Conservation (phyloP, 2,329 filamentous ascomycete genomes). For the Hortaea werneckii region DNA sequence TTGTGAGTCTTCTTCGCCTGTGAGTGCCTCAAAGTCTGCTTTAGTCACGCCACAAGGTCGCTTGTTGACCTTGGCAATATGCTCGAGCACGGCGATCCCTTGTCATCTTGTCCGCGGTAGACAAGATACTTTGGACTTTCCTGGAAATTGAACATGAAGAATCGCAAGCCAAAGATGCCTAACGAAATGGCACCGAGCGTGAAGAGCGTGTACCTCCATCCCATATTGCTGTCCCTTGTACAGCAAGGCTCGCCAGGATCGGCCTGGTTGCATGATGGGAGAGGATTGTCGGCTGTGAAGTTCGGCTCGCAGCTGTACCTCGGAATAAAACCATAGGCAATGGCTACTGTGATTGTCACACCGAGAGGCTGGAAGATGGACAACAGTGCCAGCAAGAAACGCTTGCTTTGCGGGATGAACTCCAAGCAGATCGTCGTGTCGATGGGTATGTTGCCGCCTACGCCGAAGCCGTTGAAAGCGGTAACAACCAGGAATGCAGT, state of each 20-base stretch:
- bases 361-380: constrained; percentile 48
- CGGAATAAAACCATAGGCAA: constrained; percentile 46
- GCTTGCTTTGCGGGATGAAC: constrained; percentile 42
- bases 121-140: constrained; percentile 53
- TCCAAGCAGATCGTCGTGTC: constrained; percentile 48
- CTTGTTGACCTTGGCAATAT: constrained; percentile 35
- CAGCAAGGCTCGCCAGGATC: constrained; percentile 27
- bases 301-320: constrained; percentile 42
- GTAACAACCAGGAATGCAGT: constrained; percentile 43
- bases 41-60: constrained; percentile 25
- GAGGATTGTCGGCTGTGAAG: constrained; percentile 32
- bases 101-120: constrained; percentile 41
- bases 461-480: constrained; percentile 44
- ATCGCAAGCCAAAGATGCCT: constrained; percentile 40
- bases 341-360: constrained; percentile 40
- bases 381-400: constrained; percentile 43
- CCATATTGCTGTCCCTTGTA: constrained; percentile 30
- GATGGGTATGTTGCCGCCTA: constrained; percentile 45
- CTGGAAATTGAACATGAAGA: constrained; percentile 45
- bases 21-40: constrained; percentile 27
- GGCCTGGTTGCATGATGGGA: constrained; percentile 35
- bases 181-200: constrained; percentile 32
- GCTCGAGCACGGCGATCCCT: constrained; percentile 36
- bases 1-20: constrained; percentile 20
- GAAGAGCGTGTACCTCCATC: constrained; percentile 36